Base-by-base conservation (phyloP, 192 early-diverging fungal genomes). In the Rhizophagus clarus region DNA sequence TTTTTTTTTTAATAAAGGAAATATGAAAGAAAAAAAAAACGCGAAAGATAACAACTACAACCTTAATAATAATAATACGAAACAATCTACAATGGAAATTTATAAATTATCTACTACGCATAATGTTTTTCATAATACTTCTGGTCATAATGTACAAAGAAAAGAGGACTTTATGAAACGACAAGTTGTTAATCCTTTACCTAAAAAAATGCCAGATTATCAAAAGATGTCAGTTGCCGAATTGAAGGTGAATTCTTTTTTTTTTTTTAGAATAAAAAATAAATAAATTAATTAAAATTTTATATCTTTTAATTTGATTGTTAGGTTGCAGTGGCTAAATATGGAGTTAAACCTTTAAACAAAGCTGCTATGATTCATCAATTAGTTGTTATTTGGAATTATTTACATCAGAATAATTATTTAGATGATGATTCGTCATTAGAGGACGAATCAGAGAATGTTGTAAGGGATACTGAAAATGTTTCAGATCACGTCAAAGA, bases 1-100 rank as follows among this genome's bases (percentile, higher is more conserved):
- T 84, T 88, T 32, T 20, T 61, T 61, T 24, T 61, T 61, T 61
- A 17, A 24, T 7, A 64, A 64, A 64, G 28, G 63, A 28, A 29
- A 64, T 26, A 64, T 64, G 9, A 12, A 64, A 64, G 63, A 26
- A 56, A 56, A 56, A 56, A 56, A 56, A 56, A 17, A 20, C 20
- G 5, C 15, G 51, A 56, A 56, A 56, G 51, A 56, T 56, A 22
- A 22, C 20, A 20, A 56, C 17, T 22, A 56, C 20, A 56, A 45
- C 42, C 11, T 4, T 12, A 45, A 56, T 17, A 56, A 56, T 17
- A 56, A 56, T 56, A 20, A 4, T 56, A 22, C 17, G 17, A 56
- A 56, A 22, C 51, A 56, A 56, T 56, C 51, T 22, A 56, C 20
- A 17, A 56, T 56, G 51, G 51, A 56, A 56, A 17, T 20, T 22